Percentiles rank a stretch among this genome's conserved stretches.
Evolutionary conservation across 768 basidiomycete species (phyloP).

Genomic region (Lentinus brumalis): DNA sequence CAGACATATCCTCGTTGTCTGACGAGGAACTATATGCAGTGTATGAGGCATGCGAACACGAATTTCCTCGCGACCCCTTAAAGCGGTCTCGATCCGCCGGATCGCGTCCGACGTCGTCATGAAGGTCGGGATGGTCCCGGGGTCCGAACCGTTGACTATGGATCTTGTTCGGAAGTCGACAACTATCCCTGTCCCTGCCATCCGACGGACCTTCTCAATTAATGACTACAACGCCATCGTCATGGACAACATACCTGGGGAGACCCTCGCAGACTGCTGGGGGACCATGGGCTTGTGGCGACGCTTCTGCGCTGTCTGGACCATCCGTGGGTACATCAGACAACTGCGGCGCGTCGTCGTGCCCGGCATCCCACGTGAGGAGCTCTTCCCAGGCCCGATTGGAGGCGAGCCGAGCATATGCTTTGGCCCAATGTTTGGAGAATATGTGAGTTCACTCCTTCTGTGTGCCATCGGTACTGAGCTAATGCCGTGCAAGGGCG

Average conservation of each 20-base stretch:
- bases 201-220: neutral
- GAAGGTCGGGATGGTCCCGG: neutral
- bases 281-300: conserved; percentile 18
- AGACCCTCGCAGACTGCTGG: conserved; percentile 24
- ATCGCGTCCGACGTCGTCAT: conserved; percentile 12
- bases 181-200: conserved; percentile 6
- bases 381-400: conserved; percentile 1
- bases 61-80: neutral
- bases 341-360: conserved; percentile 23
- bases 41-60: neutral
- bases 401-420: conserved; percentile 6
- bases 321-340: conserved; percentile 27
- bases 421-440: conserved; percentile 24
- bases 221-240: neutral
- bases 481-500: conserved; percentile 11
- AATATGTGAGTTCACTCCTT: conserved; percentile 14
- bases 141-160: conserved; percentile 2
- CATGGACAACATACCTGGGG: conserved; percentile 32
- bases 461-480: too few relatives aligned
- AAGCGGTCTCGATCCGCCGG: neutral
- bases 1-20: neutral
- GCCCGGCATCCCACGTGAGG: neutral
- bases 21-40: neutral
- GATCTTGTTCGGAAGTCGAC: neutral
- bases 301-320: conserved; percentile 20